Evolutionary conservation across 139 green algal genomes (phyloP), one percentile per base, ranked within the genome.

Genomic region (Chlamydomonas asymmetrica): DNA sequence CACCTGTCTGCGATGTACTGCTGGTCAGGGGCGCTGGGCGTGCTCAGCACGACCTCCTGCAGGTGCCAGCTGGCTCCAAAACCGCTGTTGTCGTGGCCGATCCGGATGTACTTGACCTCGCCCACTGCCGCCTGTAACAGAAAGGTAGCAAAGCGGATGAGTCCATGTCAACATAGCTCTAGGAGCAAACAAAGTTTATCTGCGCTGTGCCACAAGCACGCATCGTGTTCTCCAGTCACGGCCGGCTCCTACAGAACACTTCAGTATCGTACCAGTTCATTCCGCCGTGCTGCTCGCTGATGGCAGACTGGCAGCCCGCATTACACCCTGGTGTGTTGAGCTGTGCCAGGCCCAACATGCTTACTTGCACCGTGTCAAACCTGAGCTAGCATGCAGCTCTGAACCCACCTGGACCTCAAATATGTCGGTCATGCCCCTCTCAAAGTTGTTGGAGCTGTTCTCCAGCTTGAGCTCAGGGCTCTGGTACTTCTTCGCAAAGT

Each of bases 81-180:
- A 25, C 80, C 76, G 40, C 65, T 80, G 69, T 85, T 85, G 76
- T 89, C 84, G 59, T 89, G 84, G 20, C 79, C 80, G 25, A 89
- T 89, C 31, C 75, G 62, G 65, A 89, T 84, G 80, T 75, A 78
- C 64, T 84, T 82, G 40, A 89, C 56, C 35, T 85, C 61, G 4
- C 84, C 84, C 35, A 85, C 59, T 25, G 68, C 69, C 22, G 62
- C 52, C 25, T 75, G 34, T 16, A 76, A 43, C 18, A 29, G 20
- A 56, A 63, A 76, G n/a, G n/a, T n/a, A n/a, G n/a, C n/a, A n/a
- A n/a, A n/a, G n/a, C n/a, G n/a, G n/a, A n/a, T n/a, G n/a, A n/a
- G n/a, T n/a, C n/a, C n/a, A n/a, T n/a, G n/a, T n/a, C n/a, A n/a
- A n/a, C n/a, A n/a, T n/a, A n/a, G n/a, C n/a, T n/a, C n/a, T n/a